These are phyloP conservation scores for Tulasnella sp. DNA, from an alignment of 768 basidiomycete species.

Conservation along the genomic window DNA sequence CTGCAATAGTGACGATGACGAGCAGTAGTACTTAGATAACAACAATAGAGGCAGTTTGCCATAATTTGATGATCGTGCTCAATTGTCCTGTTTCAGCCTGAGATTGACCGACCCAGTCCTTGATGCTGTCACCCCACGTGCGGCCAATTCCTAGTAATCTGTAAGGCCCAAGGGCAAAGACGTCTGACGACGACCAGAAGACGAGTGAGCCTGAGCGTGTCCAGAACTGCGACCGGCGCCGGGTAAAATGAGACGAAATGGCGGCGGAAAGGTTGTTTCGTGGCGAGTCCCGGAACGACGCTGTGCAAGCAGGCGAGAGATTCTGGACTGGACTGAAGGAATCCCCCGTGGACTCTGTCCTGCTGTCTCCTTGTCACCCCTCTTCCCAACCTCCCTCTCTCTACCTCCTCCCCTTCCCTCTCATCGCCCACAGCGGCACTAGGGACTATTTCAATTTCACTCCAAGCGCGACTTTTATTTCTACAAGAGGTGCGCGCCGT, in stretches of 20 bases:
- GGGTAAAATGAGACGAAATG: background rate
- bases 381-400: slow-evolving; percentile 19
- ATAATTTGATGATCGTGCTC: slow-evolving; percentile 3
- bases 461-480: slow-evolving; percentile 6
- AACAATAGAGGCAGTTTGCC: slow-evolving; percentile 20
- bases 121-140: background rate
- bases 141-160: background rate
- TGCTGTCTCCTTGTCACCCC: slow-evolving; percentile 12
- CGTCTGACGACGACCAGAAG: background rate
- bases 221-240: background rate
- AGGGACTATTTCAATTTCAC: slow-evolving; percentile 18
- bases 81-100: slow-evolving; percentile 2
- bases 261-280: slow-evolving; percentile 17
- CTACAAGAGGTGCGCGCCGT: slow-evolving; percentile 11
- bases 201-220: background rate
- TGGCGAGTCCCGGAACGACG: slow-evolving; percentile 6
- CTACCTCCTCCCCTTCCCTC: slow-evolving; percentile 23
- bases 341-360: slow-evolving; percentile 21
- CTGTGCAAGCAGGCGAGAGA: slow-evolving; percentile 10
- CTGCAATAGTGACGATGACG: slow-evolving; percentile 10
- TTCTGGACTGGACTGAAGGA: slow-evolving; percentile 16
- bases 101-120: background rate
- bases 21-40: slow-evolving; percentile 15
- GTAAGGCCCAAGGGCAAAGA: background rate
- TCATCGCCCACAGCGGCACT: slow-evolving; percentile 12